A percentile compares a stretch with the other conserved stretches of the same genome.
These are phyloP conservation scores for Articulospora tetracladia DNA, from an alignment of 495 filamentous ascomycete genomes.

Conservation along the genomic window DNA sequence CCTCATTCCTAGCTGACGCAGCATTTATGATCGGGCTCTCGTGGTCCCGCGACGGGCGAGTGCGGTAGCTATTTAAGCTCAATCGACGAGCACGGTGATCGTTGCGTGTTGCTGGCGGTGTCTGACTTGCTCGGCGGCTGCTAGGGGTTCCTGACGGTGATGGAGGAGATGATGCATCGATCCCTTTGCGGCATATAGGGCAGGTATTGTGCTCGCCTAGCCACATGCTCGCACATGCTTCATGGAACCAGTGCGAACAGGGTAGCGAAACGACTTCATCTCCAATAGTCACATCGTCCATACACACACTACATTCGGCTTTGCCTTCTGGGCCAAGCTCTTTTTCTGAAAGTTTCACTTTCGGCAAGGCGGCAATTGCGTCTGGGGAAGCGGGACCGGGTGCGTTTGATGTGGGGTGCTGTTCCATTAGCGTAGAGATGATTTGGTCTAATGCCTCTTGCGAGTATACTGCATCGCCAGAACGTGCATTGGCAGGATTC, in stretches of 20 bases:
- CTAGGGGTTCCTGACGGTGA: background rate
- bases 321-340: constrained; percentile 59
- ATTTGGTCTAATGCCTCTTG: constrained; percentile 90
- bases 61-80: background rate
- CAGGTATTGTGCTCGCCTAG: constrained; percentile 86
- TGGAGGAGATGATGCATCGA: constrained; percentile 39
- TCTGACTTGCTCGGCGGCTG: constrained; percentile 13
- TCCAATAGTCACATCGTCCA: constrained; percentile 74
- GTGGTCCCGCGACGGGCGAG: background rate
- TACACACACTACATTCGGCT: constrained; percentile 51
- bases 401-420: constrained; percentile 67
- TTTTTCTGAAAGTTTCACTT: constrained; percentile 58
- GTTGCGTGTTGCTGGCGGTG: constrained; percentile 7
- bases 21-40: background rate
- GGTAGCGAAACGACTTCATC: constrained; percentile 77
- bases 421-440: constrained; percentile 83
- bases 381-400: constrained; percentile 74
- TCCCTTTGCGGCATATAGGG: constrained; percentile 78
- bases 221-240: constrained; percentile 73
- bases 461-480: constrained; percentile 85
- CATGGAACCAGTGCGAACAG: constrained; percentile 92
- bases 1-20: constrained; percentile 20
- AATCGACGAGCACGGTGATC: constrained; percentile 18
- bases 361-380: constrained; percentile 71
- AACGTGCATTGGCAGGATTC: constrained; percentile 49